phyloP scores from a whole-genome alignment of 2,329 filamentous ascomycete genomes.

The Tolypocladium tropicale region DNA sequence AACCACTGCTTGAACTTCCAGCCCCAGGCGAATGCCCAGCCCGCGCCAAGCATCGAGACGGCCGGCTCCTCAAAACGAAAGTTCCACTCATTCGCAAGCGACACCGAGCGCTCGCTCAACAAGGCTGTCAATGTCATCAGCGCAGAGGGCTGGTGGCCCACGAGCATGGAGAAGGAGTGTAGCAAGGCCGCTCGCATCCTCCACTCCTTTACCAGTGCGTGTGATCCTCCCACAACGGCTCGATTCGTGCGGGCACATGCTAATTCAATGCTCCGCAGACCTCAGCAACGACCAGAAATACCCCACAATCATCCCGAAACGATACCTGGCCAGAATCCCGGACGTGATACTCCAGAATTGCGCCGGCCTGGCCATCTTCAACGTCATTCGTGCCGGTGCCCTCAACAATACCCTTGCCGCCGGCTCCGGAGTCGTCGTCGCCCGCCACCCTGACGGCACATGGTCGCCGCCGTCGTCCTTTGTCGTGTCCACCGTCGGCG shows the following conservation, averaged over 20 bases:
- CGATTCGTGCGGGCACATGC: background rate
- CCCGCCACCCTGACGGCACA: slow-evolving; percentile 43
- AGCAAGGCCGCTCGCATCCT: slow-evolving; percentile 68
- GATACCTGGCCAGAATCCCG: slow-evolving; percentile 26
- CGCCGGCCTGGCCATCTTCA: slow-evolving; percentile 53
- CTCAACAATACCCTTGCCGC: slow-evolving; percentile 45
- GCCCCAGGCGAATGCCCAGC: background rate
- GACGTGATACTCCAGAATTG: slow-evolving; percentile 40
- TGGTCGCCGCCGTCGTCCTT: slow-evolving; percentile 70
- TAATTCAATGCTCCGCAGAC: slow-evolving; percentile 3
- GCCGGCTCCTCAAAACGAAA: slow-evolving; percentile 35
- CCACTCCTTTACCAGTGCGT: slow-evolving; percentile 56
- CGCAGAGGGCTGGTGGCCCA: slow-evolving; percentile 68
- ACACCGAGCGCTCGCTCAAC: slow-evolving; percentile 57
- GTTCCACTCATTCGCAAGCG: slow-evolving; percentile 57
- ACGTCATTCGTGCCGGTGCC: slow-evolving; percentile 48
- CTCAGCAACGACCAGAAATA: slow-evolving; percentile 15
- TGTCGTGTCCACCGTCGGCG: slow-evolving; percentile 57
- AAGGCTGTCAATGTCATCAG: slow-evolving; percentile 58
- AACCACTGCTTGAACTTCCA: background rate
- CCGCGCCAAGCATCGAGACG: slow-evolving; percentile 10
- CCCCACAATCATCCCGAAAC: slow-evolving; percentile 19
- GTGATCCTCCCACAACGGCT: no score
- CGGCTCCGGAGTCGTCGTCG: slow-evolving; percentile 49
- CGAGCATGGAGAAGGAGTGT: slow-evolving; percentile 61